These are phyloP conservation scores for Fusarium lyarnte DNA, from an alignment of 2,329 filamentous ascomycete genomes.

Conservation along the genomic window DNA sequence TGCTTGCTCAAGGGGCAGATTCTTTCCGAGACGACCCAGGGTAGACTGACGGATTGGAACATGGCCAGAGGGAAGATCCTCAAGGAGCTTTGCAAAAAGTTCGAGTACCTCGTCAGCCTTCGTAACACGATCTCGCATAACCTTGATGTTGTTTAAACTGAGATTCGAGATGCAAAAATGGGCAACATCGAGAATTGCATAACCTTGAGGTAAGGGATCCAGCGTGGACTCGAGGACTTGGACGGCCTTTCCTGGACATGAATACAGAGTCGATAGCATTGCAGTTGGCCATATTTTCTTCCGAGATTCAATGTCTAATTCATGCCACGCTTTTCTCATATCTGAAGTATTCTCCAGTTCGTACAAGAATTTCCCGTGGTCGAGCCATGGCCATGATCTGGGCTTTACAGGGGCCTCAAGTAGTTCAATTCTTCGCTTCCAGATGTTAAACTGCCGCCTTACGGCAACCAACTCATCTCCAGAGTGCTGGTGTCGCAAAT, in stretches of 20 bases:
- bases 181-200: constrained; percentile 51
- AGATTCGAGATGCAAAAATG: constrained; percentile 44
- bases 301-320: constrained; percentile 40
- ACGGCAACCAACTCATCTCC: constrained; percentile 34
- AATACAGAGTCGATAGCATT: constrained; percentile 51
- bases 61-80: constrained; percentile 43
- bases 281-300: constrained; percentile 45
- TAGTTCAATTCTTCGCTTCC: constrained; percentile 43
- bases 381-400: constrained; percentile 40
- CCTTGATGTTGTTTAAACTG: constrained; percentile 23
- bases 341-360: constrained; percentile 40
- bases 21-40: constrained; percentile 47
- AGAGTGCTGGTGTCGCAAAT: constrained; percentile 43
- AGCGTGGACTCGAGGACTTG: constrained; percentile 52
- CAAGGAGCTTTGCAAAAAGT: constrained; percentile 44
- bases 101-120: constrained; percentile 46
- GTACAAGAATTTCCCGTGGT: constrained; percentile 46
- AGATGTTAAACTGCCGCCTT: constrained; percentile 42
- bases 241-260: constrained; percentile 45
- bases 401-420: constrained; percentile 30
- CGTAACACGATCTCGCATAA: constrained; percentile 32
- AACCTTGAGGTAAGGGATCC: constrained; percentile 49
- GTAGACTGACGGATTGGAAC: constrained; percentile 52
- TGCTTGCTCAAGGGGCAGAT: constrained; percentile 45
- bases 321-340: constrained; percentile 50